Evolutionary conservation across 495 filamentous ascomycete genomes (phyloP).

Genomic region (Xylaria curta): DNA sequence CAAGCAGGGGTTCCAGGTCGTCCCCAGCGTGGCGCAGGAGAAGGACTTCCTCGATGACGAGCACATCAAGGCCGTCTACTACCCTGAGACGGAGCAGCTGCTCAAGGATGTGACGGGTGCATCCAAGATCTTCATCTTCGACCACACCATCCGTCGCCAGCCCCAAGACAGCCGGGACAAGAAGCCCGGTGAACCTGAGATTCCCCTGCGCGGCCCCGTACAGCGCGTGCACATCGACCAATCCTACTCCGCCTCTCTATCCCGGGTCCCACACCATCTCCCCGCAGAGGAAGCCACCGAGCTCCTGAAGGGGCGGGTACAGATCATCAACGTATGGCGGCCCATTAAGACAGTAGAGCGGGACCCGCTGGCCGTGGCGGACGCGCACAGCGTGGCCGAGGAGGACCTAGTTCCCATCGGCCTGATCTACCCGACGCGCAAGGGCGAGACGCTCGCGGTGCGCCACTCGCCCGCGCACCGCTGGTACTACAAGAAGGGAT

Average conservation of each 20-base stretch:
- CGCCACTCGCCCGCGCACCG: constrained; percentile 60
- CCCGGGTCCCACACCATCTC: constrained; percentile 65
- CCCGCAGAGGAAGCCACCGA: constrained; percentile 63
- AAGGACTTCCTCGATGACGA: constrained; percentile 73
- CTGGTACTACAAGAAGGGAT: constrained; percentile 82
- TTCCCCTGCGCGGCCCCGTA: constrained; percentile 62
- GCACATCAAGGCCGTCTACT: constrained; percentile 69
- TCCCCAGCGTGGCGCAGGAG: constrained; percentile 53
- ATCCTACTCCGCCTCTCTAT: constrained; percentile 63
- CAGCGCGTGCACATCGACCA: constrained; percentile 77
- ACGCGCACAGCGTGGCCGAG: constrained; percentile 64
- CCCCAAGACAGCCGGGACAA: constrained; percentile 33
- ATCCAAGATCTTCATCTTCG: constrained; percentile 72
- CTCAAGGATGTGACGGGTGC: constrained; percentile 70
- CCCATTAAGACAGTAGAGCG: constrained; percentile 69
- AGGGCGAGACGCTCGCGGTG: constrained; percentile 76
- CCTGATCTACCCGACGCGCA: constrained; percentile 75
- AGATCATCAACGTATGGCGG: constrained; percentile 84
- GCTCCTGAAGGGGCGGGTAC: constrained; percentile 68
- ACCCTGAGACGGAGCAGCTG: constrained; percentile 69
- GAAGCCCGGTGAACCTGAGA: background rate
- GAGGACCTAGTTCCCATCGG: constrained; percentile 71
- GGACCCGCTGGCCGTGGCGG: constrained; percentile 68
- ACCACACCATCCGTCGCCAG: constrained; percentile 75
- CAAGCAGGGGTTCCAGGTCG: constrained; percentile 50